Conservation (phyloP, 495 filamentous ascomycete genomes). For the Neurospora hispaniola region DNA sequence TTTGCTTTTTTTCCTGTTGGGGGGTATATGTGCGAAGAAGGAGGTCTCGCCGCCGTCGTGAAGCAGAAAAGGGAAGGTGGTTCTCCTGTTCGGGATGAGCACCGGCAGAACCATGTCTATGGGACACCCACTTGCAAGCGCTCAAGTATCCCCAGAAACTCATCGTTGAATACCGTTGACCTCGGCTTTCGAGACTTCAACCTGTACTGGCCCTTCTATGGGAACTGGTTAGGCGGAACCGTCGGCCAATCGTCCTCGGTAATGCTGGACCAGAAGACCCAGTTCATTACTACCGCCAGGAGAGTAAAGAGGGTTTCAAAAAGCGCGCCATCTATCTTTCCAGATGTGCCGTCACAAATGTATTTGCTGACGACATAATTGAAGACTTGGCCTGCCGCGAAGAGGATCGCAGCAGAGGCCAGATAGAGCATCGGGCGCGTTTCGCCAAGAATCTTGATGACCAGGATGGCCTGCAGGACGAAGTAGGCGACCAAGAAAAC, state of each 20-base stretch:
- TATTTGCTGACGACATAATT: conserved; percentile 86
- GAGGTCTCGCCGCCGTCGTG: not conserved
- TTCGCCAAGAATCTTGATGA: conserved; percentile 77
- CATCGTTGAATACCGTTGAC: not conserved
- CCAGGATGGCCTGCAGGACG: conserved; percentile 68
- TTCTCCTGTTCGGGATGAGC: not conserved
- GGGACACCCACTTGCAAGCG: not conserved
- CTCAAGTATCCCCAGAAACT: not conserved
- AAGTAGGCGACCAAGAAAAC: conserved; percentile 81
- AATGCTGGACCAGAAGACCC: conserved; percentile 98
- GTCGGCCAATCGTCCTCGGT: conserved; percentile 98
- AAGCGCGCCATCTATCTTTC: conserved; percentile 84
- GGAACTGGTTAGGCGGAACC: conserved; percentile 19
- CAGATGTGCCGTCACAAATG: conserved; percentile 68
- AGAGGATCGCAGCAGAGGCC: conserved; percentile 59
- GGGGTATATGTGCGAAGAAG: not conserved
- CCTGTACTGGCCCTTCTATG: conserved; percentile 8
- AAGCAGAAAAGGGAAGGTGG: not conserved
- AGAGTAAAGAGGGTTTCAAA: conserved; percentile 94
- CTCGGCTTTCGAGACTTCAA: not conserved
- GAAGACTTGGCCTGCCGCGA: conserved; percentile 90
- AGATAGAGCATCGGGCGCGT: conserved; percentile 82
- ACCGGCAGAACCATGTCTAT: not conserved
- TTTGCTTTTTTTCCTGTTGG: not conserved
- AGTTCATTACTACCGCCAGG: conserved; percentile 66